Evolutionary conservation across 140 eudicot genomes (phyloP), one percentile per base, ranked within the genome.

Genomic region (Bidens hawaiensis): DNA sequence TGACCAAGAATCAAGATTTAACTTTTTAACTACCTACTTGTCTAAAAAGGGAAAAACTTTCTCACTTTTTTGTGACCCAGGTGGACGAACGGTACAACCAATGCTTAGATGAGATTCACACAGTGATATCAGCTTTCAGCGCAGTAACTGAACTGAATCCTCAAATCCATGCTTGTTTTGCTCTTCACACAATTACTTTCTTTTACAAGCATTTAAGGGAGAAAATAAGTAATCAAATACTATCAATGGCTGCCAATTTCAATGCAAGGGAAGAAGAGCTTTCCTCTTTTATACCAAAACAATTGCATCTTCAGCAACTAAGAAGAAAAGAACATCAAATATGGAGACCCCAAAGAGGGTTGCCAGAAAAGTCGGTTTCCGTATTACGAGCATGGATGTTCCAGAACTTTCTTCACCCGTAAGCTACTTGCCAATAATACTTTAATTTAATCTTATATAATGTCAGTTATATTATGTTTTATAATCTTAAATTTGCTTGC

Each of bases 361-460:
- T 91, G 75, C 98, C 98, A 0, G 98, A 91, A 71, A 84, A 79
- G 74, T 84, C 98, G 11, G 96, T 91, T 50, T 84, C 96, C 4
- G 91, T 91, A 57, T 65, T 91, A 45, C 87, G 96, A 17, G 91
- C 96, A 28, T 91, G 98, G 98, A 91, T 91, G 98, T 91, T 91
- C 66, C 96, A 91, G 61, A 91, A 91, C 72, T 91, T 91, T 56
- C 98, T 91, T 75, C 98, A 91, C 62, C 98, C 98, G 98, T 91
- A 67, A 78, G 91, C 28, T 5, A 43, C 65, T 42, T 18, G 28
- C 23, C n/a, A n/a, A n/a, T 36, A 2, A 22, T 30, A 26, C 11
- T 50, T n/a, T 9, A 17, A 55, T 7, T 15, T 6, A 17, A 12
- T 4, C 52, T 28, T 69, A 19, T 27, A 12, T 21, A 36, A 22